Evolutionary conservation across 306 rosid genomes (phyloP), one percentile per base, ranked within the genome.

Genomic region (Sphenostylis stenocarpa): DNA sequence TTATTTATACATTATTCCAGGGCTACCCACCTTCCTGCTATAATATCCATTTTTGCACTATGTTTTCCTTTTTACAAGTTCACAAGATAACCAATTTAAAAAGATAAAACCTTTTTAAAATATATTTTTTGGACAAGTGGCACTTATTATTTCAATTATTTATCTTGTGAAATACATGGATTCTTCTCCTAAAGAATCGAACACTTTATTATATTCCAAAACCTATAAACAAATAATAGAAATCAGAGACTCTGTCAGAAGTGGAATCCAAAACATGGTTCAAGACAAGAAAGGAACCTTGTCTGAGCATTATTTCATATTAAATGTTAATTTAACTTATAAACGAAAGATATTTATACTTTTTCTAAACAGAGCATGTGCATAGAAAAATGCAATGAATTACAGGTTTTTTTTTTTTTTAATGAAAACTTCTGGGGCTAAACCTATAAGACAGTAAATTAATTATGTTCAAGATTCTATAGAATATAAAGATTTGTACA

Each of bases 301-400:
- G 11, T 52, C 29, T 64, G 34, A 53, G 23, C 52, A 63, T 14
- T 21, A 63, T 17, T 51, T 41, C 20, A 36, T 51, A 14, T 72
- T 17, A 68, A 34, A 56, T 49, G 67, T 34, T 45, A 16, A 57
- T 20, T 60, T 81, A 39, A 39, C 60, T 48, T 4, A 56, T 26
- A 17, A 57, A 45, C 56, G 39, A 43, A 56, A 67, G 63, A 19
- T 68, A 61, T 61, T 61, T 61, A 7, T 61, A 61, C 21, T 77
- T 48, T 76, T 77, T 28, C 70, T 21, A 41, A 76, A 70, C 56
- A 41, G 39, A 19, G 60, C 71, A 45, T 24, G 26, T 77, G 70
- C 68, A 28, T 29, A 26, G 24, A 28, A 71, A 53, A 76, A 19
- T 28, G 11, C 0, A 33, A 53, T 53, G 48, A 31, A 63, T 7